Base-by-base conservation (phyloP, 805 yeast genomes). In the Saccharomycopsis malanga region DNA sequence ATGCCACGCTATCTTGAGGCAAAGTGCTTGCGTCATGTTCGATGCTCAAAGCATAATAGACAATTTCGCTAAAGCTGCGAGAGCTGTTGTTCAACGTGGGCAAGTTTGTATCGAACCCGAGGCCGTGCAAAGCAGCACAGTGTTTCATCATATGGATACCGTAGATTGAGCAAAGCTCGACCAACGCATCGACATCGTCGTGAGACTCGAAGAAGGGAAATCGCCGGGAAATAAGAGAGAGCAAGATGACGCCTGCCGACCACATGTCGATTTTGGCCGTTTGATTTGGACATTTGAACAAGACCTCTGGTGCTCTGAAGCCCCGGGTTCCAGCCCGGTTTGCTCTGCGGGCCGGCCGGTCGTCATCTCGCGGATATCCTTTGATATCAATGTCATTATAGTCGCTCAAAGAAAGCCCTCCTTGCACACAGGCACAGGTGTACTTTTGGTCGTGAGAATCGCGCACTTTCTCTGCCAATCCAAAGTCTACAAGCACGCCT, bases 251-350 rank as follows among this genome's bases (percentile, higher is more conserved):
- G 2, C 96, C 97, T 0, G 87, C 94, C 1, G 95, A 82, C 97
- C 97, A 88, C 6, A 87, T 76, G 62, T 88, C 97, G 38, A 88
- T 77, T 61, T 82, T 83, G 4, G 85, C 76, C 2, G 83, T 73
- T 66, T 88, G 97, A 49, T 84, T 79, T 1, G 84, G 76, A 63
- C 97, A 88, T 61, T 87, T 87, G 64, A 87, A 73, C 46, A 89
- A 67, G 3, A 88, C 96, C 61, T 88, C 97, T 0, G 96, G 96
- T 0, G 97, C 96, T 56, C 97, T 72, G 59, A 88, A 88, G 0
- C 97, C 97, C 56, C 97, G 72, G 1, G 97, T 88, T 6, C 97
- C 97, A 15, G 98, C 98, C 57, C 98, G 79, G 58, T 93, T 93
- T 0, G 98, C 98, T 48, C 98, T 74, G 57, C 95, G 74, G 1